Evolutionary conservation across 495 filamentous ascomycete species (phyloP), one percentile per base, ranked within the genome.

Genomic region (Cryomyces antarcticus): DNA sequence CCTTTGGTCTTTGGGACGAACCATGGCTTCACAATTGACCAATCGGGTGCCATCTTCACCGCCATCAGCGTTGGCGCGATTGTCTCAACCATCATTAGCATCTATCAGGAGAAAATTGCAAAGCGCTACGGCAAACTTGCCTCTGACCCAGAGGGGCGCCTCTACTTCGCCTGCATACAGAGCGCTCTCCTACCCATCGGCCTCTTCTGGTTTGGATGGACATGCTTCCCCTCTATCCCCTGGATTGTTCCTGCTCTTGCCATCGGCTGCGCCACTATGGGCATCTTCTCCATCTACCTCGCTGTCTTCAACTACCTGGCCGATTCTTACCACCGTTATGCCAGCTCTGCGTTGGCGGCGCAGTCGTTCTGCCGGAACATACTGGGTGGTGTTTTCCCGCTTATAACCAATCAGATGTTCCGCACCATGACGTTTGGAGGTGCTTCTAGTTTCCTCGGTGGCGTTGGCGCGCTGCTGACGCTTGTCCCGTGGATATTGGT

Each of bases 231-330:
- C 0, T 68, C 68, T 0, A 67, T 80, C 6, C 81, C 73, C 42
- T 93, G 82, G 80, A 82, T 88, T 40, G 70, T 78, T 0, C 86
- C 87, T 5, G 61, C 76, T 0, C 55, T 92, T 13, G 77, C 73
- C 0, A 65, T 94, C 39, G 71, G 63, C 0, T 71, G 78, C 45
- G 76, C 83, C 4, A 92, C 80, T 0, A 82, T 93, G 66, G 87
- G 87, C 7, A 92, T 96, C 41, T 84, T 82, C 54, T 76, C 74
- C 36, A 73, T 95, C 37, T 95, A 94, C 54, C 66, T 96, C 5
- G 82, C 87, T 1, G 78, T 82, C 0, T 94, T 94, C 63, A 96
- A 94, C 51, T 94, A 94, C 49, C 69, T 94, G 10, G 85, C 86
- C n/a, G 88, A 94, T 57, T 79, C 72, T 2, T 96, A 93, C 57